Evolutionary conservation across 768 basidiomycete genomes (phyloP), one percentile per base, ranked within the genome.

Genomic region (Clitopilus passeckerianus): DNA sequence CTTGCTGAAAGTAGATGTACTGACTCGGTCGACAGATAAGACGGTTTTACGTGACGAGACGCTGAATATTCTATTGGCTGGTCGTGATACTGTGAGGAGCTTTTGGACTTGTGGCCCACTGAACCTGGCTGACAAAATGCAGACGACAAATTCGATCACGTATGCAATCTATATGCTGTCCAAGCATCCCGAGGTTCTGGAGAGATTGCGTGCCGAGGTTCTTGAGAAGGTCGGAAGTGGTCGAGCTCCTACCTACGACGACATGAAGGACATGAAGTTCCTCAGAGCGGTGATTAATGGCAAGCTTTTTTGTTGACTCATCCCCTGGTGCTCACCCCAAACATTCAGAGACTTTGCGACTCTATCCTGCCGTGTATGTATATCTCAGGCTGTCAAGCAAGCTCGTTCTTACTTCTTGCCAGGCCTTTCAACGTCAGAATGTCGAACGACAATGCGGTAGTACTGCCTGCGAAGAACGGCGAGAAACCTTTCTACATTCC

Each of bases 201-300:
- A 63, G 3, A 73, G 75, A 6, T 76, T 87, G 9, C 78, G 82
- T 10, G 70, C 75, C 23, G 86, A 87, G 64, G 75, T 86, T 18
- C 58, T 81, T 5, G 68, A 70, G 12, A 70, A 72, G 10, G 74
- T 86, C 18, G 84, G 85, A 0, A 66, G 71, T 6, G 66, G 74
- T 9, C 58, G 83, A 84, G 27, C 54, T n/a, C 85, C 85, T 0
- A 80, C 82, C 1, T 82, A 80, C 62, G 83, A 85, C 37, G 78
- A 83, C 53, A 75, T 86, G 60, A 72, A 80, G 34, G 75, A 78
- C 10, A 80, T 86, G 82, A 84, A 83, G 60, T 87, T 81, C 62
- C 68, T 86, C 59, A 67, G 83, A 37, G 84, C 84, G 5, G 75
- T 84, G 57, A 75, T 86, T 54, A 86, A 86, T 66, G 78, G 61